A percentile compares a stretch with the other conserved stretches of the same genome.
These are phyloP conservation scores for Leucocoprinus birnbaumii DNA, from an alignment of 768 basidiomycete species.

Conservation along the genomic window DNA sequence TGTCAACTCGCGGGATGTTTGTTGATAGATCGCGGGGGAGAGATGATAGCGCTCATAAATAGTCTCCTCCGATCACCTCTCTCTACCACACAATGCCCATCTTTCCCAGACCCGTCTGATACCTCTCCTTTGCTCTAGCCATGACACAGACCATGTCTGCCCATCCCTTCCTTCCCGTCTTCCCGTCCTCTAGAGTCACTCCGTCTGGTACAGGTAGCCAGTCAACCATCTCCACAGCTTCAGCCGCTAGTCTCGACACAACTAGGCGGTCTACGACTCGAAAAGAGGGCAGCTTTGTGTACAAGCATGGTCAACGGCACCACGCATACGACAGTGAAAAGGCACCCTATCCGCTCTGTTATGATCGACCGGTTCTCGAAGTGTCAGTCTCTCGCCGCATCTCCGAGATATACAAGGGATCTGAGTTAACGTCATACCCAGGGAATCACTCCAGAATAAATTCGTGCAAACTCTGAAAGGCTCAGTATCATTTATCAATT, in stretches of 20 bases:
- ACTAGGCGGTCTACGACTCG: conserved; percentile 34
- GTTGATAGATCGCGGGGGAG: background rate
- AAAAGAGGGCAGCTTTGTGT: conserved; percentile 57
- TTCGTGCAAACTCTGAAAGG: conserved; percentile 45
- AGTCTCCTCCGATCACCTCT: conserved; percentile 3
- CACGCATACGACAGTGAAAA: conserved; percentile 72
- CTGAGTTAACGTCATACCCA: conserved; percentile 18
- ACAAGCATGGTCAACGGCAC: conserved; percentile 60
- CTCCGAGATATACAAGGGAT: background rate
- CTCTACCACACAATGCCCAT: conserved; percentile 1
- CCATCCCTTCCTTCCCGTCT: conserved; percentile 8
- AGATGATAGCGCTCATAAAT: background rate
- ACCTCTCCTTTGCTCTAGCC: background rate
- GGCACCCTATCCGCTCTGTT: conserved; percentile 77
- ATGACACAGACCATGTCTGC: conserved; percentile 4
- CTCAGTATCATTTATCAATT: conserved; percentile 61
- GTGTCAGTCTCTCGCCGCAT: conserved; percentile 44
- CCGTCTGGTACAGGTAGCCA: conserved; percentile 3
- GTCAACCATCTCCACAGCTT: conserved; percentile 19
- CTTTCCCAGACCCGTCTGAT: conserved; percentile 9
- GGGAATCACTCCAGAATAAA: conserved; percentile 54
- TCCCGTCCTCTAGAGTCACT: conserved; percentile 4
- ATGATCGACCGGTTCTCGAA: conserved; percentile 65
- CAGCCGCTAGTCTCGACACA: conserved; percentile 23
- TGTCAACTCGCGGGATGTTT: conserved; percentile 20